phyloP scores from a whole-genome alignment of 306 rosid genomes.

The Glycyrrhiza uralensis region DNA sequence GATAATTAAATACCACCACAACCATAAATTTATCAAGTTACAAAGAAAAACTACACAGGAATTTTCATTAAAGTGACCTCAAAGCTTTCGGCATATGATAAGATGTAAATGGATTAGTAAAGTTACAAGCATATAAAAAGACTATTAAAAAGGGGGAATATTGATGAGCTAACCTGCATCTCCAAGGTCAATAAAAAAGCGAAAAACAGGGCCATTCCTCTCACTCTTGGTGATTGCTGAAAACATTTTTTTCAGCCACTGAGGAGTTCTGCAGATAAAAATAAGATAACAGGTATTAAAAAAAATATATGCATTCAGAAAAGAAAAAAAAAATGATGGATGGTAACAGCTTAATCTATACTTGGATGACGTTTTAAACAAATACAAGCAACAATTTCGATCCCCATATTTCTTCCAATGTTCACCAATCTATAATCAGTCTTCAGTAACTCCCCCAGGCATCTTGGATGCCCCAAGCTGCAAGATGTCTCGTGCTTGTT shows the following conservation, averaged over 20 bases:
- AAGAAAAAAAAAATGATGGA: neutral
- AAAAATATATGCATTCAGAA: neutral
- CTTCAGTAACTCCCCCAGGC: neutral
- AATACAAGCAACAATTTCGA: neutral
- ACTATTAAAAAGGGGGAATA: neutral
- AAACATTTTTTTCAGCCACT: slow-evolving; percentile 91
- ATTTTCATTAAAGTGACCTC: neutral
- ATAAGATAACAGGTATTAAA: slow-evolving; percentile 3
- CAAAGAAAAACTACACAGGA: neutral
- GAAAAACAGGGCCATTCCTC: slow-evolving; percentile 89
- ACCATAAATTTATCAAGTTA: neutral
- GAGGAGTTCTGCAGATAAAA: slow-evolving; percentile 73
- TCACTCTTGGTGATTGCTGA: slow-evolving; percentile 72
- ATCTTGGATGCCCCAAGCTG: neutral
- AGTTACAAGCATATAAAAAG: slow-evolving; percentile 1
- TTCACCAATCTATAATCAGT: neutral
- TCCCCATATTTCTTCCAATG: neutral
- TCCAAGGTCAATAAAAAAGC: slow-evolving; percentile 94
- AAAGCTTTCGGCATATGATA: slow-evolving; percentile 6
- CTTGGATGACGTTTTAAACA: neutral
- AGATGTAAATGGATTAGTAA: neutral
- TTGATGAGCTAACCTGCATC: slow-evolving; percentile 76
- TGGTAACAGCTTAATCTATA: neutral
- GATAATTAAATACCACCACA: neutral
- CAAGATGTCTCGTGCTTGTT: neutral